Conservation (phyloP, 768 basidiomycete species). For the Kwoniella sp. region DNA sequence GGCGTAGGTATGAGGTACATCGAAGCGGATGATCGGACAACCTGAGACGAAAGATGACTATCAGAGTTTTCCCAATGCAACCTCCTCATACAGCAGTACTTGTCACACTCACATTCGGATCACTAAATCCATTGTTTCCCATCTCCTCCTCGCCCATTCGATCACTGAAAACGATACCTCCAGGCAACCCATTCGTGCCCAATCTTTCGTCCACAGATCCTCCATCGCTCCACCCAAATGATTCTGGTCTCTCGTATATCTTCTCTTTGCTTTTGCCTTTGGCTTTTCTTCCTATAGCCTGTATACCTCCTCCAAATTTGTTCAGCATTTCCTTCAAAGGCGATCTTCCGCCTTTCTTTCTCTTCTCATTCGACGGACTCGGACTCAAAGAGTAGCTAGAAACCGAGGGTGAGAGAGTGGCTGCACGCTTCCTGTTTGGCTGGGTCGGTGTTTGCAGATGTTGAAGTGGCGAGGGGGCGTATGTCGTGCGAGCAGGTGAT, state of each 20-base stretch:
- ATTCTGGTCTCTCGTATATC: conserved; percentile 17
- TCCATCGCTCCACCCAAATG: conserved; percentile 20
- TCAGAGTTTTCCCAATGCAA: neutral
- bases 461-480: conserved; percentile 38
- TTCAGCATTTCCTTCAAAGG: conserved; percentile 48
- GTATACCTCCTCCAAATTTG: conserved; percentile 41
- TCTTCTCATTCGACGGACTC: conserved; percentile 33
- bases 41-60: conserved; percentile 3
- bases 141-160: conserved; percentile 51
- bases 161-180: conserved; percentile 49
- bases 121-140: conserved; percentile 12
- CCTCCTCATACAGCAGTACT: neutral
- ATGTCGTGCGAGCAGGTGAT: conserved; percentile 14
- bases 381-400: conserved; percentile 39
- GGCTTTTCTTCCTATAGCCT: conserved; percentile 36
- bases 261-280: conserved; percentile 39
- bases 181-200: conserved; percentile 44
- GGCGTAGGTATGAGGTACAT: conserved; percentile 48
- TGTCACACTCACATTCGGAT: conserved; percentile 17
- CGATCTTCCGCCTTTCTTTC: conserved; percentile 33
- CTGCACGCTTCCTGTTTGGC: conserved; percentile 21
- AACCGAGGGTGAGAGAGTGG: conserved; percentile 35
- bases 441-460: conserved; percentile 42
- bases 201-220: conserved; percentile 25
- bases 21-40: conserved; percentile 37